Evolutionary conservation across 2,329 filamentous ascomycete species (phyloP).

Genomic region (Verticillium isaacii): DNA sequence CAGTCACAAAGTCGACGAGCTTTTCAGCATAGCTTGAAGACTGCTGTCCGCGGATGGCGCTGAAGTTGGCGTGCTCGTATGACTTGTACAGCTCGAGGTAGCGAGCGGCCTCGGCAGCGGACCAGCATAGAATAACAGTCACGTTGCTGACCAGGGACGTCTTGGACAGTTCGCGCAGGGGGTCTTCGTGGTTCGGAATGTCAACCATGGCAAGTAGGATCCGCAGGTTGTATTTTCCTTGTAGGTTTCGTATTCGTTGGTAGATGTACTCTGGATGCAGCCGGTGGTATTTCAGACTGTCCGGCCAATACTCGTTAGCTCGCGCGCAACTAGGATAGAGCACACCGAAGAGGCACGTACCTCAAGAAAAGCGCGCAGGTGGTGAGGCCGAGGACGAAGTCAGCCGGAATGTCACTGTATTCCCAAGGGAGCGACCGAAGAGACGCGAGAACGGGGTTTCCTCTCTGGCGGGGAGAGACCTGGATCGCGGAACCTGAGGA

Average conservation of each 20-base stretch:
- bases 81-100: constrained; percentile 95
- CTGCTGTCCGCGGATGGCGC: constrained; percentile 81
- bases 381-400: constrained; percentile 82
- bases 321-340: neutral
- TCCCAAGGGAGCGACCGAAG: constrained; percentile 87
- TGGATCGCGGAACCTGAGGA: constrained; percentile 71
- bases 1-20: constrained; percentile 87
- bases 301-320: neutral
- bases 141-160: constrained; percentile 89
- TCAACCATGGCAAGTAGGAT: constrained; percentile 89
- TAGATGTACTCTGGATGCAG: constrained; percentile 98
- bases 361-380: constrained; percentile 89
- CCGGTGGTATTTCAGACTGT: constrained; percentile 87
- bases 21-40: constrained; percentile 79
- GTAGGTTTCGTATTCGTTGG: constrained; percentile 78
- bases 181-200: constrained; percentile 89
- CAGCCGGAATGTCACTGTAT: constrained; percentile 92
- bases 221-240: constrained; percentile 81
- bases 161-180: constrained; percentile 84
- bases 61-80: constrained; percentile 78
- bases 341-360: constrained; percentile 17
- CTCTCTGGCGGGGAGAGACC: constrained; percentile 88
- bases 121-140: constrained; percentile 91
- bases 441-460: constrained; percentile 84
- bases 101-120: constrained; percentile 83